Evolutionary conservation across 78 protist species (phyloP).

Genomic region (Dictyostelium purpureum): DNA sequence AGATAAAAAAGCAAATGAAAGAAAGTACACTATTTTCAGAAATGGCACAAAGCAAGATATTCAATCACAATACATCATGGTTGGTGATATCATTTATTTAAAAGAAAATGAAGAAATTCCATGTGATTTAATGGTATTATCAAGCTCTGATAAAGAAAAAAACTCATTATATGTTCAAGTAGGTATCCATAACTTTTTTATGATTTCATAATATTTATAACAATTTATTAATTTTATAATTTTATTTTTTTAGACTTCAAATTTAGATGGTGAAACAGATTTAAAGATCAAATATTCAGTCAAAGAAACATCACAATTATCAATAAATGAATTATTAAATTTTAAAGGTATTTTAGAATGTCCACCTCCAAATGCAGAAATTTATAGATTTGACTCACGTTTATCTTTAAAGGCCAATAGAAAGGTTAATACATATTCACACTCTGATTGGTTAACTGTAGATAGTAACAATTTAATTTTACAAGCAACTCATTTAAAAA

Average conservation of each 20-base stretch:
- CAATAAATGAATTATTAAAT: background rate
- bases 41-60: constrained; percentile 30
- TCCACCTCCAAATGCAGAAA: constrained; percentile 86
- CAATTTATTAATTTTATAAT: background rate
- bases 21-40: constrained; percentile 24
- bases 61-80: constrained; percentile 46
- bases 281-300: constrained; percentile 78
- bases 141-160: constrained; percentile 67
- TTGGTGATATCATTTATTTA: constrained; percentile 86
- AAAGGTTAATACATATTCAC: constrained; percentile 11
- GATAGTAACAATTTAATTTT: constrained; percentile 23
- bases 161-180: constrained; percentile 59
- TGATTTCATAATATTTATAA: background rate
- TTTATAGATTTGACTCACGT: constrained; percentile 78
- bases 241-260: constrained; percentile 77
- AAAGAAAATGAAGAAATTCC: constrained; percentile 77
- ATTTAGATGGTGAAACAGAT: constrained; percentile 95
- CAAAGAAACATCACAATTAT: background rate
- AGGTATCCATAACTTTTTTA: background rate
- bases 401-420: constrained; percentile 21
- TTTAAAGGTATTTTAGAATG: constrained; percentile 73
- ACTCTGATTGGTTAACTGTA: constrained; percentile 23
- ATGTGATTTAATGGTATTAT: constrained; percentile 80
- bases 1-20: constrained; percentile 82
- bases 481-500: constrained; percentile 82